Base-by-base conservation (phyloP, 495 filamentous ascomycete genomes). In the Pseudevernia furfuracea region DNA sequence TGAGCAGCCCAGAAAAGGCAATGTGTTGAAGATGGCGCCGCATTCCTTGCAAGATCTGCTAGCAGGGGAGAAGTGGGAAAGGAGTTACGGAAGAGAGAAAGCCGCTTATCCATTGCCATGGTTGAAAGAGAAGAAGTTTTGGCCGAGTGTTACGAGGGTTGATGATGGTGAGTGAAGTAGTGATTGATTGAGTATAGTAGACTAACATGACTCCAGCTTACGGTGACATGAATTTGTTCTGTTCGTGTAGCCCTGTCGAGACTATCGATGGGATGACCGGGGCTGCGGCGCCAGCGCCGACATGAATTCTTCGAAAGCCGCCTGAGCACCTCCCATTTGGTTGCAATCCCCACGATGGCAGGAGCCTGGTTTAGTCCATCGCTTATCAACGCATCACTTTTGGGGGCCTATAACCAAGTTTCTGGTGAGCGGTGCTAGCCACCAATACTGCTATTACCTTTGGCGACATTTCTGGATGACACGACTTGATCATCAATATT, bases 121-220 rank as follows among this genome's bases (percentile, higher is more conserved):
- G 80, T 75, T 97, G 67, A 84, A 84, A 77, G 90, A 96, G 83
- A 96, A 95, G 86, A 98, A 98, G 80, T 97, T 97, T 79, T 98
- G 94, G 94, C 93, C 94, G 0, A 88, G 80, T 41, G 91, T 97
- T 41, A 90, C 89, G 11, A 81, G 94, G 71, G 79, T 97, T 38
- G 88, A 98, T 76, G 95, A 98, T 80, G 84, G 91, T 93, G 79
- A 80, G 85, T 80, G 58, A 55, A 34, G 55, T 58, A 12, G 28
- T 38, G 44, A 55, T 32, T 55, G 43, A n/a, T 63, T 44, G 39
- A 48, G 56, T 44, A 11, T 64, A 34, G 9, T 7, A 53, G 60
- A 41, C 75, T 80, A 71, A 82, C 67, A 67, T 32, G 60, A 44
- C n/a, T 52, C 46, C 65, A 92, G 90, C 89, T 19, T 96, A 89